Evolutionary conservation across 2,329 filamentous ascomycete species (phyloP), one percentile per base, ranked within the genome.

Genomic region (Calycina marina): DNA sequence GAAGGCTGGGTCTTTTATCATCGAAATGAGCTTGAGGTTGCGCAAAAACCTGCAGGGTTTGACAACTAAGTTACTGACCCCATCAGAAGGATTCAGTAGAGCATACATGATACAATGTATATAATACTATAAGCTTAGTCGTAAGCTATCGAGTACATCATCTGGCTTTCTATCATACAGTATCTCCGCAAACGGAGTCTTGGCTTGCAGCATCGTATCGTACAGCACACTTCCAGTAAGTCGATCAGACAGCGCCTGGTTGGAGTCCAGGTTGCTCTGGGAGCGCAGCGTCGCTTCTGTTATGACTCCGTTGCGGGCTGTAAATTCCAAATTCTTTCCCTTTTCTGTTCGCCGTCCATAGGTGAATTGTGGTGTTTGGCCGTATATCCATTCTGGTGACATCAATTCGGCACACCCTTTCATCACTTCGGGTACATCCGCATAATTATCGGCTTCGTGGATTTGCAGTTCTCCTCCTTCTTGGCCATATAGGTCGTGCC

Each of bases 341-440:
- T 22, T 18, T 10, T 25, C 26, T 46, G 62, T 60, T 40, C 72
- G 60, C 40, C 65, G 66, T 3, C 70, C 72, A 43, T 88, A 74
- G 5, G 67, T 72, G 53, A 93, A 94, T 34, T 77, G 76, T 1
- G 86, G 86, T 2, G 86, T 93, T 57, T 93, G 85, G 2, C 70
- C 70, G 55, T 78, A 93, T 36, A 78, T 77, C 84, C 85, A 94
- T 8, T 74, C 69, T 3, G 59, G 55, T 0, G 74, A 76, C 65
- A 58, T 63, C 14, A 85, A 54, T 49, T 80, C 74, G 5, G 58
- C 55, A 30, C 76, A 64, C 1, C 78, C 78, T 43, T 72, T 71
- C 22, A 48, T 56, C 22, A 92, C 66, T 31, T 65, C 63, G 0
- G 62, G 57, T 14, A 66, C 41, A 18, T 18, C 30, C 24, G 24